These are phyloP conservation scores for Cryptococcus depauperatus DNA, from an alignment of 1,284 basidiomycete species.

Conservation along the genomic window DNA sequence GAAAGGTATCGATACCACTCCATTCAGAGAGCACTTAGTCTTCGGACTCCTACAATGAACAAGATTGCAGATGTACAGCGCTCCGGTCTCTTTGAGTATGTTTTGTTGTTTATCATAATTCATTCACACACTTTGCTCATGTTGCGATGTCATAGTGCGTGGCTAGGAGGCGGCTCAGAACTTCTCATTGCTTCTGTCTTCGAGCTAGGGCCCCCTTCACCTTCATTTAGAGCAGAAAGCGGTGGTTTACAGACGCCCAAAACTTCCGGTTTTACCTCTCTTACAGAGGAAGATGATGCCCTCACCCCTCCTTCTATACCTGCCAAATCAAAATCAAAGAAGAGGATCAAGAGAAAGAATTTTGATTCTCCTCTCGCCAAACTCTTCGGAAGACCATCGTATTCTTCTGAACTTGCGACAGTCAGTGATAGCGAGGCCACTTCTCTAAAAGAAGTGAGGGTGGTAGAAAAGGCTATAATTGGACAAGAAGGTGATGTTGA, in stretches of 20 bases:
- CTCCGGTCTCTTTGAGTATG: conserved; percentile 34
- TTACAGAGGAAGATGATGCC: conserved; percentile 2
- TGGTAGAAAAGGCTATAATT: conserved; percentile 52
- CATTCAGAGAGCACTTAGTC: conserved; percentile 18
- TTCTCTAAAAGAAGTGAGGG: conserved; percentile 8
- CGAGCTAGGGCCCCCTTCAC: conserved; percentile 28
- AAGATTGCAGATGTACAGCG: conserved; percentile 12
- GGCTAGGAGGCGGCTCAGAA: conserved; percentile 37
- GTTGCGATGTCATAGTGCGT: conserved; percentile 32
- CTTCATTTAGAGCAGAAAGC: background rate
- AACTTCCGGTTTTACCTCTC: conserved; percentile 6
- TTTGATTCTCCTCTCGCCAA: conserved; percentile 25
- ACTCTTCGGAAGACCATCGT: conserved; percentile 17
- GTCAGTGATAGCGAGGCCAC: background rate
- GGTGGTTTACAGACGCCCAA: conserved; percentile 15
- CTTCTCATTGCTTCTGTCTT: conserved; percentile 39
- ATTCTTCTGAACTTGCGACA: background rate
- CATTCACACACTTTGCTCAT: no score
- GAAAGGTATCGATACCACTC: conserved; percentile 53
- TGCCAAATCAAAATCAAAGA: background rate
- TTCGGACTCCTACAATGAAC: conserved; percentile 20
- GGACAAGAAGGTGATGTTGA: conserved; percentile 17
- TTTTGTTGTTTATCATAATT: background rate
- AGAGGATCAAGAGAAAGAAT: background rate
- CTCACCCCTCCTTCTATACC: background rate